These are phyloP conservation scores for Trifolium repens DNA, from an alignment of 306 rosid species.

Conservation along the genomic window DNA sequence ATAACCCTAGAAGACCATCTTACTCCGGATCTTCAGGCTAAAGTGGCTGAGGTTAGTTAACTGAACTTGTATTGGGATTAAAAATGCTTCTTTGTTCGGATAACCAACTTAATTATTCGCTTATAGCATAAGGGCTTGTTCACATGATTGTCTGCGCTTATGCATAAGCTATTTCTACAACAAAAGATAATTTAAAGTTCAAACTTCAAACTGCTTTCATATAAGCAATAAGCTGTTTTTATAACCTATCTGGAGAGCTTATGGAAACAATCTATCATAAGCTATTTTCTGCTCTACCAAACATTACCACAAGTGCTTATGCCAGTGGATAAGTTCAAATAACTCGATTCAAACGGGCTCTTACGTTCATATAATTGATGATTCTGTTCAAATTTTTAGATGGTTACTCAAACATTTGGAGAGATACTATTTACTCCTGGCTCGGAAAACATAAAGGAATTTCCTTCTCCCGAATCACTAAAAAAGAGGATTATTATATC, in stretches of 20 bases:
- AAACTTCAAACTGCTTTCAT: no score
- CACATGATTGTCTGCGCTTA: not conserved
- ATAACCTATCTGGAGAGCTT: not conserved
- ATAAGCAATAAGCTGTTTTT: not conserved
- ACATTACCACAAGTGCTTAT: not conserved
- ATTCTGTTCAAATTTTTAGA: conserved; percentile 57
- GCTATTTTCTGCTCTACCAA: not conserved
- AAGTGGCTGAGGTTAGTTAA: conserved; percentile 79
- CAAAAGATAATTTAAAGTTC: no score
- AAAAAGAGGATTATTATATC: conserved; percentile 84
- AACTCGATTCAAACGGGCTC: not conserved
- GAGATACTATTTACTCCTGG: conserved; percentile 73
- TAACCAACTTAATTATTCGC: not conserved
- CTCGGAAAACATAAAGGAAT: conserved; percentile 73
- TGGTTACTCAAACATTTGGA: conserved; percentile 79
- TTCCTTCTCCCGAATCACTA: conserved; percentile 90
- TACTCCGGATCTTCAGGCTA: conserved; percentile 92
- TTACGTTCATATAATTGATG: conserved; percentile 36
- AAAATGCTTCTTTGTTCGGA: not conserved
- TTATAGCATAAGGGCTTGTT: not conserved
- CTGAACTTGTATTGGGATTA: conserved; percentile 25
- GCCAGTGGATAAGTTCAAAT: not conserved
- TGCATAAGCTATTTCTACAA: not conserved
- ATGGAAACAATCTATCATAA: not conserved
- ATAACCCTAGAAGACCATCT: conserved; percentile 97